These are phyloP conservation scores for Fusarium coffeatum DNA, from an alignment of 2,329 filamentous ascomycete species.

Conservation along the genomic window DNA sequence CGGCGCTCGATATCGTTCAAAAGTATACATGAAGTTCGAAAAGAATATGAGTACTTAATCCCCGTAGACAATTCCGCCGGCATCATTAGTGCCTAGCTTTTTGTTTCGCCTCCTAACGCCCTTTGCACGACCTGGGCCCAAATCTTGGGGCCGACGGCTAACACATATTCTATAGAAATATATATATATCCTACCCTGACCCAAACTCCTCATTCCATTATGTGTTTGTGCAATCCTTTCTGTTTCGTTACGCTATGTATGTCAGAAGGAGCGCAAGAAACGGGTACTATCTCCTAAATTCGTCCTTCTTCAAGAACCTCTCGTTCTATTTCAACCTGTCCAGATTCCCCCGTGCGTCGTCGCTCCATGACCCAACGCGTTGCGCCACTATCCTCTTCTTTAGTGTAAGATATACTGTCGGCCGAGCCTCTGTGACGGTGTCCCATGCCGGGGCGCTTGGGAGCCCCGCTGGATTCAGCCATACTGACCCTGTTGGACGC, in stretches of 20 bases:
- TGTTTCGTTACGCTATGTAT: slow-evolving; percentile 18
- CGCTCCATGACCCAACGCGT: slow-evolving; percentile 77
- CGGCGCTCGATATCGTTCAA: not conserved
- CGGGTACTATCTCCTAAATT: slow-evolving; percentile 51
- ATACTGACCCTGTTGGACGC: slow-evolving; percentile 28
- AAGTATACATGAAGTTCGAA: slow-evolving; percentile 12
- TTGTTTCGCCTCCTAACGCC: slow-evolving; percentile 17
- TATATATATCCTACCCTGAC: slow-evolving; percentile 34
- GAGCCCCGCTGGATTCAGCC: slow-evolving; percentile 19
- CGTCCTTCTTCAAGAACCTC: slow-evolving; percentile 70
- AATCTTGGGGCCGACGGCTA: slow-evolving; percentile 6
- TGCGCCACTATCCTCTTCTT: slow-evolving; percentile 69
- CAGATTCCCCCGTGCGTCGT: slow-evolving; percentile 72
- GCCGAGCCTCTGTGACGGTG: slow-evolving; percentile 67
- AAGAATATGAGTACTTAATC: slow-evolving; percentile 3
- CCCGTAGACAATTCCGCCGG: slow-evolving; percentile 25
- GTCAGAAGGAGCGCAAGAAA: slow-evolving; percentile 7
- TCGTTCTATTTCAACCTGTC: slow-evolving; percentile 73
- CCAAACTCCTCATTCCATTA: slow-evolving; percentile 32
- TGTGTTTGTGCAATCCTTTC: slow-evolving; percentile 17
- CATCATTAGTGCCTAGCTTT: slow-evolving; percentile 26
- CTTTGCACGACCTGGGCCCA: slow-evolving; percentile 4
- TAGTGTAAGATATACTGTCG: slow-evolving; percentile 77
- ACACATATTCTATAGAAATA: slow-evolving; percentile 20
- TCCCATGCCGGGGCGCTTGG: slow-evolving; percentile 47